Evolutionary conservation across 306 rosid genomes (phyloP).

Genomic region (Abrus pulchellus): DNA sequence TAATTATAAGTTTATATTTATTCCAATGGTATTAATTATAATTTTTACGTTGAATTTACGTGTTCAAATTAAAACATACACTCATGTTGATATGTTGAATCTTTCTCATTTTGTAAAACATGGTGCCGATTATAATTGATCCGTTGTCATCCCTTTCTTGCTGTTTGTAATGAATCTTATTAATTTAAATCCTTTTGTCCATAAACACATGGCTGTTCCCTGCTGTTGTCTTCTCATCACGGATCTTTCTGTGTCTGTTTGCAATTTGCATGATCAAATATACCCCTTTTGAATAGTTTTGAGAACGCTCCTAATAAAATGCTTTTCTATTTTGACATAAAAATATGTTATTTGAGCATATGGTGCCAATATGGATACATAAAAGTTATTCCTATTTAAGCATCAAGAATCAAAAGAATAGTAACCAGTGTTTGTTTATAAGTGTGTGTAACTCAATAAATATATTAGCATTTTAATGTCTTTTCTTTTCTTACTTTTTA

Average conservation of each 20-base stretch:
- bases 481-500: neutral
- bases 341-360: neutral
- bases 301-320: neutral
- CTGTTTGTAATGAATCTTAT: neutral
- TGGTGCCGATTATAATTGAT: neutral
- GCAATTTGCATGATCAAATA: neutral
- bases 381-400: neutral
- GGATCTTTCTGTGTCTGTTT: neutral
- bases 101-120: too few species aligned
- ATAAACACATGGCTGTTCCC: conserved; percentile 6
- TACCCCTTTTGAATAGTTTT: neutral
- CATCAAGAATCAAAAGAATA: neutral
- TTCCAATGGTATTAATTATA: too few species aligned
- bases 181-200: neutral
- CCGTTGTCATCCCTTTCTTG: neutral
- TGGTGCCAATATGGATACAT: neutral
- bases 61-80: too few species aligned
- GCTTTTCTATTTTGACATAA: neutral
- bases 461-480: neutral
- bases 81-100: too few species aligned
- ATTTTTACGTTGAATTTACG: too few species aligned
- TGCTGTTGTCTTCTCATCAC: neutral
- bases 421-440: too few species aligned
- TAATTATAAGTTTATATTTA: too few species aligned
- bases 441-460: too few species aligned